Base-by-base conservation (phyloP, 1,284 basidiomycete genomes). In the Leccinum solheimii region DNA sequence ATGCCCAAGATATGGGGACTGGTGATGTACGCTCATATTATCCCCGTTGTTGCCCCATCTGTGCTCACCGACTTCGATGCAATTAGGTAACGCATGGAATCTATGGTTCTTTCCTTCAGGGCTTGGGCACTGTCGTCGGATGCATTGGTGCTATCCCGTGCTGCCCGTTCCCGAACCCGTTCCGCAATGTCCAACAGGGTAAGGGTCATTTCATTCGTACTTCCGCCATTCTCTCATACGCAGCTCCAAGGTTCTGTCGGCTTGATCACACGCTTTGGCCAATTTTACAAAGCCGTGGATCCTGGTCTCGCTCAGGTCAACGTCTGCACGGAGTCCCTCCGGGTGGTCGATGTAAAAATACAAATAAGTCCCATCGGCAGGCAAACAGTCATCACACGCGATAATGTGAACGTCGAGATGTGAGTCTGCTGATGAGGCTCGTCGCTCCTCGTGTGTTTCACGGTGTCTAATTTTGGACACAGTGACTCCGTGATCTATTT, bases 221-320 rank as follows among this genome's bases (percentile, higher is more conserved):
- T 54, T 62, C 51, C 58, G 58, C 55, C 14, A 51, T 36, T 36
- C 49, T 58, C 56, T 69, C 56, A 66, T 59, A 50, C 48, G 51
- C n/a, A 11, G 19, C 14, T 56, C 26, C 67, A 61, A 92, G 88
- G 92, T 56, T 89, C 91, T 54, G 95, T 97, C 66, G 95, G 96
- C 60, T 83, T 98, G 58, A 87, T 98, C 70, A 87, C 90, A 55
- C 88, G 95, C 59, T 97, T 97, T 73, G 95, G 95, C 61, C 86
- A 95, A 75, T 97, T 97, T 83, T 96, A 95, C 86, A 92, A 91
- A 75, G 88, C 91, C 6, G 95, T 97, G 66, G 95, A 98, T 74
- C 95, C 95, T 1, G 95, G 95, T 67, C 84, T 98, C 23, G 89
- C 91, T 57, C 86, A 94, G 69, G 88, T 98, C 75, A 98, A 98